Evolutionary conservation across 116 monocot species (phyloP), one percentile per base, ranked within the genome.

Genomic region (Cymodocea nodosa): DNA sequence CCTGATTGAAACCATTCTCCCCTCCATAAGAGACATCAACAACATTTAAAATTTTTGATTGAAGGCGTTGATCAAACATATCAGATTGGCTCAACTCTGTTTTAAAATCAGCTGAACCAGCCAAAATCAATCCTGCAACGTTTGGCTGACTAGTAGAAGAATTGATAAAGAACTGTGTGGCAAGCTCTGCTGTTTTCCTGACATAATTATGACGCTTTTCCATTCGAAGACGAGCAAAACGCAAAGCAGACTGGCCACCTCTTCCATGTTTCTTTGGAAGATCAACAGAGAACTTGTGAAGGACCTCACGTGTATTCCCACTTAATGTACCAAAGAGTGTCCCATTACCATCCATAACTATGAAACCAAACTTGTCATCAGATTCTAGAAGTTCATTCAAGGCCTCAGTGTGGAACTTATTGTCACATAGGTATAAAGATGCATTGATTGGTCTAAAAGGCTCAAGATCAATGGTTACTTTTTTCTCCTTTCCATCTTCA

Each of bases 121-220:
- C 75, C 13, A 75, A 61, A 18, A 75, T 75, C 18, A 75, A 35
- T 14, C 75, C 75, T 3, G 75, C 60, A 40, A 75, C 75, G 57
- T 75, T 75, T 11, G 75, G 63, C 63, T 75, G 75, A 56, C 75
- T 75, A 4, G 75, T 75, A 54, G 62, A 39, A n/a, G 75, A 63
- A 50, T 75, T 64, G 30, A 75, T 75, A 52, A 57, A 75, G 56
- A 75, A 75, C 34, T 75, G 75, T 19, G 75, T 69, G 11, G 75
- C 75, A 52, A 75, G 64, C 39, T 69, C 75, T 5, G 75, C 75
- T 19, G 69, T 64, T 44, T 75, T 75, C n/a, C 75, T 52, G n/a
- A 75, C 75, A 62, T 75, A 75, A 48, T 75, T 69, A 19, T 75
- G 75, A 20, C 75, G 75, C 25, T 75, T 75, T 17, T 75, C 75